These are phyloP conservation scores for Gastrolobium villosum DNA, from an alignment of 306 rosid genomes.

Conservation along the genomic window DNA sequence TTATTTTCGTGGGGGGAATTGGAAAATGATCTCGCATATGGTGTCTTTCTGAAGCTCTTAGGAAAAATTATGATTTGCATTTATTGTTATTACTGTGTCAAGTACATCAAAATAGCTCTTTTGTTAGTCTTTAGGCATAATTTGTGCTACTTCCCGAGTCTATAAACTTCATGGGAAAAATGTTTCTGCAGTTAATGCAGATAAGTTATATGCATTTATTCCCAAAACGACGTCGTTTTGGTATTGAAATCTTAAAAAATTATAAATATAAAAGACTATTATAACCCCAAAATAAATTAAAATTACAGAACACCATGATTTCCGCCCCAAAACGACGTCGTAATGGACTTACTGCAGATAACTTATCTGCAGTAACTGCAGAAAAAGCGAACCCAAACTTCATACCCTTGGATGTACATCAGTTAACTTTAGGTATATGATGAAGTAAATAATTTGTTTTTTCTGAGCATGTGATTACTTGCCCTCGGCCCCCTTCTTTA, in stretches of 20 bases:
- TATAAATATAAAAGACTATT: no score
- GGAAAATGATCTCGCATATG: constrained; percentile 18
- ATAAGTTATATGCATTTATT: no score
- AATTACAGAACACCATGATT: no score
- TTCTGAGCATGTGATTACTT: constrained; percentile 32
- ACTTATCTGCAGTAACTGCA: no score
- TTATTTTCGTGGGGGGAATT: constrained; percentile 11
- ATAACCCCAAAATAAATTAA: no score
- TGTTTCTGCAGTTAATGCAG: no score
- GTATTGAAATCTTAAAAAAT: no score
- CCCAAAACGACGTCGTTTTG: no score
- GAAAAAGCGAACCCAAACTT: no score
- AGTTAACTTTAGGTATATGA: constrained; percentile 11
- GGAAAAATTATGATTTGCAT: constrained; percentile 22
- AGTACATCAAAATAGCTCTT: constrained; percentile 35
- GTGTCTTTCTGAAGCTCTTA: constrained; percentile 26
- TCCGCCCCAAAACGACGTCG: no score
- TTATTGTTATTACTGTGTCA: background rate
- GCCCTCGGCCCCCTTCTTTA: background rate
- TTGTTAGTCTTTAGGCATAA: constrained; percentile 10
- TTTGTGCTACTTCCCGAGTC: constrained; percentile 18
- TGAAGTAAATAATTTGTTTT: constrained; percentile 11
- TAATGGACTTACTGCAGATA: no score
- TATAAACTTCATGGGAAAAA: constrained; percentile 33
- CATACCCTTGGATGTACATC: constrained; percentile 30